These are phyloP conservation scores for Annona cherimola DNA, from an alignment of 164 flowering plant genomes.

Conservation along the genomic window DNA sequence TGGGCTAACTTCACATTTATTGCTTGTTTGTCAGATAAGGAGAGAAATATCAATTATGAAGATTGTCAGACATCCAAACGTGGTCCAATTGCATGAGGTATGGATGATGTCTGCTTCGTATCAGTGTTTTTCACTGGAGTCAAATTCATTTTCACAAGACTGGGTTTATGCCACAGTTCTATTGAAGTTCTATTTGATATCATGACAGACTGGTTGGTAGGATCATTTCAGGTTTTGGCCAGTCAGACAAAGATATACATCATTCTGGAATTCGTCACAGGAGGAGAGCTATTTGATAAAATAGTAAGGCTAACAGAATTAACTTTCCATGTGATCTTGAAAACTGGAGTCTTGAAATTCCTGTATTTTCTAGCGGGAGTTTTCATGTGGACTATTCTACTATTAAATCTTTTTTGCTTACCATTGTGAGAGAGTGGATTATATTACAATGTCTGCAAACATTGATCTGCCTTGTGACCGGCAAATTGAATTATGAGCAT, in stretches of 20 bases:
- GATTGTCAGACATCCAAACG: conserved; percentile 93
- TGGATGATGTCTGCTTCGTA: conserved; percentile 3
- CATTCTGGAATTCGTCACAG: conserved; percentile 78
- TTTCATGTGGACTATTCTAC: neutral
- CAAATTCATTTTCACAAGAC: neutral
- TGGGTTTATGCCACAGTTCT: neutral
- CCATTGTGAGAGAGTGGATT: too few species aligned
- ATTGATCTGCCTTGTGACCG: too few species aligned
- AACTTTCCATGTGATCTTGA: neutral
- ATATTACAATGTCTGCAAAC: too few species aligned
- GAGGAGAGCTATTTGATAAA: conserved; percentile 92
- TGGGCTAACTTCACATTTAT: conserved; percentile 3
- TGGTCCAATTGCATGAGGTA: conserved; percentile 91
- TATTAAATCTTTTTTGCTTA: too few species aligned
- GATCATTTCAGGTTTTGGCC: conserved; percentile 64
- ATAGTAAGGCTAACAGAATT: conserved; percentile 56
- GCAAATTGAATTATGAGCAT: neutral
- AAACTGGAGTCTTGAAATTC: neutral
- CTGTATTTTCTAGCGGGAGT: neutral
- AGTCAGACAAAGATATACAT: conserved; percentile 85
- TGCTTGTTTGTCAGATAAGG: conserved; percentile 62
- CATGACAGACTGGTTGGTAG: neutral
- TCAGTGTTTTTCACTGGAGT: neutral
- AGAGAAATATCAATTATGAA: conserved; percentile 98
- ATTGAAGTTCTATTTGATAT: neutral